Evolutionary conservation across 2,329 filamentous ascomycete genomes (phyloP), one percentile per base, ranked within the genome.

Genomic region (Clonostachys rosea): DNA sequence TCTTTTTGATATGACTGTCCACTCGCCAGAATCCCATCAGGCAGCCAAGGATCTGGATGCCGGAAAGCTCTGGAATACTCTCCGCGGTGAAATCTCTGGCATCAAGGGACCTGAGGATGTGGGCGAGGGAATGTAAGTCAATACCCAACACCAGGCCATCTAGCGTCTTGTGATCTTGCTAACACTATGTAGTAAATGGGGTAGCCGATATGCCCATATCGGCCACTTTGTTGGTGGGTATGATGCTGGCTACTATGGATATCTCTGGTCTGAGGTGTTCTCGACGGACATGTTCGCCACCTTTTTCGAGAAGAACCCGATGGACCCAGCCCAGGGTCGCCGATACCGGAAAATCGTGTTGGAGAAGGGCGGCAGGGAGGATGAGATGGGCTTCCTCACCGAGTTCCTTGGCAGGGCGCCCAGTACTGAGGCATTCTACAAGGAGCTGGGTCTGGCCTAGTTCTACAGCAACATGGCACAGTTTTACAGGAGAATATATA

Each of bases 281-380:
- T 88, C 84, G 18, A 79, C 86, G 24, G 89, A 95, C 66, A 92
- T 95, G 87, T 95, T 92, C 74, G 83, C 89, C 67, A 79, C 79
- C 0, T 84, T 87, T 42, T 94, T 94, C 70, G 84, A 86, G 70
- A 74, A 79, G 55, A 75, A 91, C 62, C 89, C 89, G 0, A 91
- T 92, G 87, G 80, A 91, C 62, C 76, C 75, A 34, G 79, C 78
- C 54, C 81, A 90, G 61, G 89, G 89, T 2, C 75, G 88, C 13
- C 70, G 87, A 49, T 94, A 92, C 68, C 77, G 89, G 46, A 85
- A 90, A 65, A 87, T 82, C 1, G 87, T 94, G 18, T 71, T 94
- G 5, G 86, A 91, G 69, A 82, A 81, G 53, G 89, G 89, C 36
- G 89, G 89, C 1, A 84, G 81, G 55, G 84, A 86, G 63, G 87